A percentile compares a stretch with the other conserved stretches of the same genome.
These are phyloP conservation scores for Calocybe cyanea DNA, from an alignment of 768 basidiomycete species.

Conservation along the genomic window DNA sequence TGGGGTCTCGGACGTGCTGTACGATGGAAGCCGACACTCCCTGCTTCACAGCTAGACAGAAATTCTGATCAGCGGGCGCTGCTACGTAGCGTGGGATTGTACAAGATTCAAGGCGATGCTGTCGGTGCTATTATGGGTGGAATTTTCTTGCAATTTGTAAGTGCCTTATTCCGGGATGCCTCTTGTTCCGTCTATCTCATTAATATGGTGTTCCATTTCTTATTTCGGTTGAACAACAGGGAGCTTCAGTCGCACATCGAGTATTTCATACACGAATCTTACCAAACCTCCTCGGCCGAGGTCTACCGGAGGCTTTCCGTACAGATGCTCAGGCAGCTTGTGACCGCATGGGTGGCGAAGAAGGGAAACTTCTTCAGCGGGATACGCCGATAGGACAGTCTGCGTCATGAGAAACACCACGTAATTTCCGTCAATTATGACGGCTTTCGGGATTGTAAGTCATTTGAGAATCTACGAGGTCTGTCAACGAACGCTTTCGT, in stretches of 20 bases:
- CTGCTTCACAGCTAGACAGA: slow-evolving; percentile 29
- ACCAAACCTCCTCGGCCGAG: slow-evolving; percentile 35
- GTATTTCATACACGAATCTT: slow-evolving; percentile 49
- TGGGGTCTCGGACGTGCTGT: slow-evolving; percentile 75
- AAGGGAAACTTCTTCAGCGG: slow-evolving; percentile 28
- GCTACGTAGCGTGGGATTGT: slow-evolving; percentile 58
- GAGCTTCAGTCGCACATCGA: slow-evolving; percentile 43
- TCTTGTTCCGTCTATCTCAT: not conserved
- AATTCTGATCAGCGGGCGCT: slow-evolving; percentile 29
- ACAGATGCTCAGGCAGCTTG: slow-evolving; percentile 39
- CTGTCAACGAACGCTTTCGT: not conserved
- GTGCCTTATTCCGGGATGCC: slow-evolving; percentile 24
- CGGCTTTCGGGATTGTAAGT: slow-evolving; percentile 17
- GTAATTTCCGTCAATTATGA: slow-evolving; percentile 7
- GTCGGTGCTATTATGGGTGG: slow-evolving; percentile 77
- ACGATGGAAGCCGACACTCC: slow-evolving; percentile 67
- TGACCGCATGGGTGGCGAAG: slow-evolving; percentile 47
- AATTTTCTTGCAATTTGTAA: slow-evolving; percentile 75
- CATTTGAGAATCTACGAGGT: not conserved
- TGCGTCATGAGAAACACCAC: slow-evolving; percentile 5
- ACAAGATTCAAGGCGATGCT: slow-evolving; percentile 74
- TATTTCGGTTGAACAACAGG: slow-evolving; percentile 27
- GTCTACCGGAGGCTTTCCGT: slow-evolving; percentile 46
- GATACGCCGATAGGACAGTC: slow-evolving; percentile 3
- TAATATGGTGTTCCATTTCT: slow-evolving; percentile 5